phyloP scores from a whole-genome alignment of 106 monocot genomes.

The Dioscorea dumetorum region DNA sequence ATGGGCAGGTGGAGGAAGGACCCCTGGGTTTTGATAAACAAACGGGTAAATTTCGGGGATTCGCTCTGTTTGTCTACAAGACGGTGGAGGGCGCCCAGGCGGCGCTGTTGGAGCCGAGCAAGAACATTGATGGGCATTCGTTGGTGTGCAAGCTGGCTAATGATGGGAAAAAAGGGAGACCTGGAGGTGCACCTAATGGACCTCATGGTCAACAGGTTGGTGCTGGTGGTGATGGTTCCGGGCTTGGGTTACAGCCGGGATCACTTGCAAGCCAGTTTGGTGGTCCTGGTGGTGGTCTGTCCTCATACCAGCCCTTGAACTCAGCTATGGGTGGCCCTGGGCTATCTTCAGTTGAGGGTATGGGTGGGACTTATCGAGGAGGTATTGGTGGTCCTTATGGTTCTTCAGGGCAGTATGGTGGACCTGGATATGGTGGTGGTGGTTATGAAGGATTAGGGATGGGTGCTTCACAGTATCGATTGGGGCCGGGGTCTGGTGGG shows the following conservation, averaged over 20 bases:
- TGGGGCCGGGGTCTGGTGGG: constrained; percentile 23
- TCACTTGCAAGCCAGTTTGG: constrained; percentile 30
- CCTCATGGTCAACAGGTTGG: constrained; percentile 6
- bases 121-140: constrained; percentile 52
- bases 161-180: constrained; percentile 76
- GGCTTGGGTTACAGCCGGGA: constrained; percentile 11
- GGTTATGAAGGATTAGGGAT: constrained; percentile 30
- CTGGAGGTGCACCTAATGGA: constrained; percentile 8
- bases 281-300: constrained; percentile 20
- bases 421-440: constrained; percentile 15
- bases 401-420: constrained; percentile 26
- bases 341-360: constrained; percentile 12
- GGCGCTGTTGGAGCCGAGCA: constrained; percentile 54
- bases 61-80: constrained; percentile 84
- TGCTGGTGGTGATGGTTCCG: constrained; percentile 9
- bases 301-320: constrained; percentile 29
- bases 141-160: constrained; percentile 61
- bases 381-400: constrained; percentile 25
- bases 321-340: constrained; percentile 22
- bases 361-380: constrained; percentile 19
- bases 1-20: constrained; percentile 93
- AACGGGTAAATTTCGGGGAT: constrained; percentile 74
- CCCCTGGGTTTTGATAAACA: constrained; percentile 81
- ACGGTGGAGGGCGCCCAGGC: constrained; percentile 56
- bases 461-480: constrained; percentile 31